Conservation (phyloP, 345 rosid genomes). For the Arabidopsis arenosa region DNA sequence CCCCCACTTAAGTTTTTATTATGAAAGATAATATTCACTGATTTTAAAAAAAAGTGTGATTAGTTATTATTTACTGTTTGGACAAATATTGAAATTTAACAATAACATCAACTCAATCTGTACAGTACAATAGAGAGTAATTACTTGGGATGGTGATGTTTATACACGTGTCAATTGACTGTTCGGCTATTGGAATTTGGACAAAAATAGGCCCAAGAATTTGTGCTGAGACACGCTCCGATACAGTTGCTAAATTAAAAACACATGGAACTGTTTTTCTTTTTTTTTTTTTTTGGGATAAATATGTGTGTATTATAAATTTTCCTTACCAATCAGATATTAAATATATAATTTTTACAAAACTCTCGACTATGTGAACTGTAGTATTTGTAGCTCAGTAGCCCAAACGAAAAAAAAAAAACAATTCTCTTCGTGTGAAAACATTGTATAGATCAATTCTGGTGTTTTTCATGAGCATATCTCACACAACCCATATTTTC, state of each 20-base stretch:
- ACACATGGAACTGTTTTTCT: constrained; percentile 35
- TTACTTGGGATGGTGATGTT: constrained; percentile 24
- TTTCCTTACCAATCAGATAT: not conserved
- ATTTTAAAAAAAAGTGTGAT: not conserved
- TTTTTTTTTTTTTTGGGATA: no score
- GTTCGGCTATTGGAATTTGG: constrained; percentile 30
- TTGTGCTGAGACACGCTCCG: constrained; percentile 44
- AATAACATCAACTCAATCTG: constrained; percentile 18
- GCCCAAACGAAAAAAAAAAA: not conserved
- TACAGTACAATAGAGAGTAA: constrained; percentile 25
- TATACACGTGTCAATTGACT: constrained; percentile 36
- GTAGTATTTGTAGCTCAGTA: not conserved
- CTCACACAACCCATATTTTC: not conserved
- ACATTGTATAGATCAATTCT: not conserved
- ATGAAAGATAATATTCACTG: not conserved
- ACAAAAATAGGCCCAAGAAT: constrained; percentile 44
- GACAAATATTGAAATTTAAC: not conserved
- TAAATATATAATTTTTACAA: not conserved
- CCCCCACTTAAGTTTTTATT: not conserved
- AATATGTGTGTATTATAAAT: not conserved
- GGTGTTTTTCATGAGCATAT: not conserved
- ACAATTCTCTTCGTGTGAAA: not conserved
- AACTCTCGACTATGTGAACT: not conserved
- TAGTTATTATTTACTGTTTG: constrained; percentile 6
- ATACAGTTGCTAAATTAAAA: constrained; percentile 35